These are phyloP conservation scores for Chaetomium cochliodes DNA, from an alignment of 495 filamentous ascomycete genomes.

Conservation along the genomic window DNA sequence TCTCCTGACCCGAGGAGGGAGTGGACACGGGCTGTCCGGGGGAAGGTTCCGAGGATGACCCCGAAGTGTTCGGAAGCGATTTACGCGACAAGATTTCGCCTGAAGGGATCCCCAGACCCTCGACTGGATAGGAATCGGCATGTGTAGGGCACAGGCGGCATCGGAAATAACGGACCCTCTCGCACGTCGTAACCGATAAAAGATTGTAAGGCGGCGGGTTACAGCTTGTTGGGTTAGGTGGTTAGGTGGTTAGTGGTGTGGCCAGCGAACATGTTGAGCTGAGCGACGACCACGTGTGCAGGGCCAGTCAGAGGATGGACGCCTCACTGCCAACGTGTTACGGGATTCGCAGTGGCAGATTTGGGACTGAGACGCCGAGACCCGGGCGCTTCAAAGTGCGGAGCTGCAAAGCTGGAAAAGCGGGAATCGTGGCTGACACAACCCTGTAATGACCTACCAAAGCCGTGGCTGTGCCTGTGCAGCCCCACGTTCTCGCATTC, in stretches of 20 bases:
- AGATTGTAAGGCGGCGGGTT: neutral
- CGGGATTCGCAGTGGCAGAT: too few relatives aligned
- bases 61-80: neutral
- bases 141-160: neutral
- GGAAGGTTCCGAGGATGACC: neutral
- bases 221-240: too few relatives aligned
- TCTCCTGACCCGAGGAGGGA: neutral
- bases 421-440: neutral
- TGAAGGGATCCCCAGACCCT: neutral
- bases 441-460: neutral
- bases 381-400: too few relatives aligned
- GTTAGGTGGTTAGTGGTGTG: too few relatives aligned
- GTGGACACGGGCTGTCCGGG: neutral
- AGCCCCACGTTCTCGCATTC: neutral
- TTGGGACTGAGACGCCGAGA: too few relatives aligned
- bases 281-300: neutral
- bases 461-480: slow-evolving; percentile 4
- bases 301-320: neutral
- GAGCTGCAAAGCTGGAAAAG: neutral
- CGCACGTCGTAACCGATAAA: too few relatives aligned
- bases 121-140: neutral
- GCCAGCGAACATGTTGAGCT: too few relatives aligned
- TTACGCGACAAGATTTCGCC: neutral
- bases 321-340: neutral
- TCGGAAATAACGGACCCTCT: too few relatives aligned